Evolutionary conservation across 345 rosid genomes (phyloP).

Genomic region (Aethionema arabicum): DNA sequence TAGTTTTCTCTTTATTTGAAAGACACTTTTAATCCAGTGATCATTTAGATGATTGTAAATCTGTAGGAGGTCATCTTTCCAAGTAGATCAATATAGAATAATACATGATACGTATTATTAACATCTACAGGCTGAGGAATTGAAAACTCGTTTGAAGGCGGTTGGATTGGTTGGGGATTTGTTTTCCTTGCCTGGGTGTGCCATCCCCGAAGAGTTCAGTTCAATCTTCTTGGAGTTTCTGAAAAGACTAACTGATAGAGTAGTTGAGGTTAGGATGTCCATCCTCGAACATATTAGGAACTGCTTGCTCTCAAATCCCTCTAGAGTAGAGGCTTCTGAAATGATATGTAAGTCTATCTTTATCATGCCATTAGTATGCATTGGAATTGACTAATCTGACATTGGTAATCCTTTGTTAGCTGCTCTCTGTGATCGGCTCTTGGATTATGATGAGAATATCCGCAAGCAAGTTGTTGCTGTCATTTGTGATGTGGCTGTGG

Average conservation of each 20-base stretch:
- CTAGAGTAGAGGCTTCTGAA: slow-evolving; percentile 73
- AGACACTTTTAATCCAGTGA: background rate
- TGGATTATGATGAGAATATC: slow-evolving; percentile 96
- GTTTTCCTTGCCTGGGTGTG: slow-evolving; percentile 70
- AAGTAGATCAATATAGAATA: slow-evolving; percentile 7
- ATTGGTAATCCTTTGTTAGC: slow-evolving; percentile 48
- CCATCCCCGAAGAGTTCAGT: slow-evolving; percentile 65
- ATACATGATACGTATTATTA: slow-evolving; percentile 22
- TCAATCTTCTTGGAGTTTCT: slow-evolving; percentile 86
- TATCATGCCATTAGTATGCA: slow-evolving; percentile 14
- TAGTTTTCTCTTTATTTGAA: slow-evolving; percentile 17
- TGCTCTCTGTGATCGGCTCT: slow-evolving; percentile 91
- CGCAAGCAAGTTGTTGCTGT: slow-evolving; percentile 94
- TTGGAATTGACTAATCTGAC: slow-evolving; percentile 24
- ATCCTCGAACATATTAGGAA: slow-evolving; percentile 85
- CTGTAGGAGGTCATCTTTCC: slow-evolving; percentile 27
- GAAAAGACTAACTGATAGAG: slow-evolving; percentile 94
- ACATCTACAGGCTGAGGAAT: slow-evolving; percentile 75
- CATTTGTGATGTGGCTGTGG: slow-evolving; percentile 76
- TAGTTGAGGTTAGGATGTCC: slow-evolving; percentile 75
- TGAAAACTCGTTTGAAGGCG: slow-evolving; percentile 82
- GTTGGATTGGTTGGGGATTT: slow-evolving; percentile 86
- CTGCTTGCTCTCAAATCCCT: slow-evolving; percentile 73
- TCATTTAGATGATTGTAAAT: slow-evolving; percentile 11
- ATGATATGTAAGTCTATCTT: slow-evolving; percentile 60